Percentiles rank a stretch among this genome's conserved stretches.
phyloP scores from a whole-genome alignment of 805 yeast genomes.

The Schizosaccharomyces octosporus region DNA sequence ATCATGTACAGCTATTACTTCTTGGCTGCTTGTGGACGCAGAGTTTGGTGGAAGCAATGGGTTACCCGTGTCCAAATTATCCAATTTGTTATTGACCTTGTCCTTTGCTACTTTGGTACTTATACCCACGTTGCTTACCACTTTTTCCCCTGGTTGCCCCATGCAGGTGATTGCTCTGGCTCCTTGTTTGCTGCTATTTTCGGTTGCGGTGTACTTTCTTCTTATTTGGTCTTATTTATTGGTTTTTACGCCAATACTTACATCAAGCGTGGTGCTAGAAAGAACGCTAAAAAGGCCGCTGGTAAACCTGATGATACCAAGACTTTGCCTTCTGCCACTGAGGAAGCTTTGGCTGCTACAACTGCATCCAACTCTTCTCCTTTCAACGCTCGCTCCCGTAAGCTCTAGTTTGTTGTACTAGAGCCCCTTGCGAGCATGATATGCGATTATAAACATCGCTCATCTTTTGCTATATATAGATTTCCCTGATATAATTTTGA shows the following conservation, averaged over 20 bases:
- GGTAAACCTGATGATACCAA: not conserved
- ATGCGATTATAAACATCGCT: no score
- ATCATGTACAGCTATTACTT: constrained; percentile 95
- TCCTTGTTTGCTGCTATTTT: constrained; percentile 74
- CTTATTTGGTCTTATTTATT: constrained; percentile 71
- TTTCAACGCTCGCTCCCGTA: constrained; percentile 1
- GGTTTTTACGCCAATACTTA: constrained; percentile 9
- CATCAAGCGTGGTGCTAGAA: not conserved
- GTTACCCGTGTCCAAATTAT: constrained; percentile 83
- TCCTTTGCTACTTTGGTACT: constrained; percentile 73
- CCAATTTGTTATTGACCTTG: constrained; percentile 71
- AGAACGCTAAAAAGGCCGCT: not conserved
- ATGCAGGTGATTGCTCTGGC: constrained; percentile 68
- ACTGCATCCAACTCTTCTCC: not conserved
- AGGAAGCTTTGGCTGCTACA: not conserved
- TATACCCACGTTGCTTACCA: constrained; percentile 62
- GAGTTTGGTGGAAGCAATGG: constrained; percentile 99
- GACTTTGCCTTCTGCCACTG: not conserved
- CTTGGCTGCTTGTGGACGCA: constrained; percentile 69
- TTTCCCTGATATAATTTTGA: no score
- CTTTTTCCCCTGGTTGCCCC: constrained; percentile 44
- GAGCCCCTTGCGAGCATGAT: no score
- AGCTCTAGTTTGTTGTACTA: not conserved
- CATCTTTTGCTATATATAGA: no score
- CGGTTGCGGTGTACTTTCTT: constrained; percentile 68